Conservation (phyloP, 176 grass and related monocot species). For the Eleusine coracana region DNA sequence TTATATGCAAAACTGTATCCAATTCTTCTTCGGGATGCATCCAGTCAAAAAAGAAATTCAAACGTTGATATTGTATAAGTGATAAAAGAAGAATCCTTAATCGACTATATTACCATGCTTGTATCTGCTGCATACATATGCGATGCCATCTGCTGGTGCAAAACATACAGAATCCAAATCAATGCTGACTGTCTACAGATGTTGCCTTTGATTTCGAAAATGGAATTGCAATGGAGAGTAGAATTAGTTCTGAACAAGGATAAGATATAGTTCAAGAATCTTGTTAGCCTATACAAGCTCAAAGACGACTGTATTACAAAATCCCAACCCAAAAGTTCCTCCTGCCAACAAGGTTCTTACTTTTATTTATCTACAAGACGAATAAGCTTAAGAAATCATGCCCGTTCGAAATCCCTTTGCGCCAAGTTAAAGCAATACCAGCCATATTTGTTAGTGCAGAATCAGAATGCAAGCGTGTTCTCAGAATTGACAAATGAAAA, state of each 20-base stretch:
- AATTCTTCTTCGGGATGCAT: slow-evolving; percentile 86
- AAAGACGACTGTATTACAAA: slow-evolving; percentile 37
- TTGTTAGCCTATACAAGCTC: slow-evolving; percentile 17
- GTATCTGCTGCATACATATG: slow-evolving; percentile 36
- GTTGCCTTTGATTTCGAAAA: slow-evolving; percentile 29
- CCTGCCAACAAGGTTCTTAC: slow-evolving; percentile 63
- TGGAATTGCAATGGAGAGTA: slow-evolving; percentile 35
- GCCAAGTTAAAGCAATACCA: slow-evolving; percentile 59
- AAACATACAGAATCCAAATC: slow-evolving; percentile 48
- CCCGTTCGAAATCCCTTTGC: slow-evolving; percentile 34
- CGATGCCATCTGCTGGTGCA: slow-evolving; percentile 35
- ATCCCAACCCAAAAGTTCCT: slow-evolving; percentile 53
- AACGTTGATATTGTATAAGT: slow-evolving; percentile 37
- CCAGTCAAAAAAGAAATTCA: slow-evolving; percentile 77
- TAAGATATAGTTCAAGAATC: slow-evolving; percentile 46
- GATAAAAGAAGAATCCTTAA: slow-evolving; percentile 49
- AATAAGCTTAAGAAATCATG: slow-evolving; percentile 42
- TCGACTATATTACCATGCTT: slow-evolving; percentile 28
- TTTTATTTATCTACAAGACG: slow-evolving; percentile 48
- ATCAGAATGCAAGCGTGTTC: slow-evolving; percentile 70
- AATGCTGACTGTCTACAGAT: slow-evolving; percentile 33
- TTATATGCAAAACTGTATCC: slow-evolving; percentile 51
- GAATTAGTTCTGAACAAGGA: slow-evolving; percentile 32
- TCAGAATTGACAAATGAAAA: slow-evolving; percentile 61
- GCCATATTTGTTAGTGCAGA: slow-evolving; percentile 58